phyloP scores from a whole-genome alignment of 2,329 filamentous ascomycete genomes.

The Curvularia sp. region DNA sequence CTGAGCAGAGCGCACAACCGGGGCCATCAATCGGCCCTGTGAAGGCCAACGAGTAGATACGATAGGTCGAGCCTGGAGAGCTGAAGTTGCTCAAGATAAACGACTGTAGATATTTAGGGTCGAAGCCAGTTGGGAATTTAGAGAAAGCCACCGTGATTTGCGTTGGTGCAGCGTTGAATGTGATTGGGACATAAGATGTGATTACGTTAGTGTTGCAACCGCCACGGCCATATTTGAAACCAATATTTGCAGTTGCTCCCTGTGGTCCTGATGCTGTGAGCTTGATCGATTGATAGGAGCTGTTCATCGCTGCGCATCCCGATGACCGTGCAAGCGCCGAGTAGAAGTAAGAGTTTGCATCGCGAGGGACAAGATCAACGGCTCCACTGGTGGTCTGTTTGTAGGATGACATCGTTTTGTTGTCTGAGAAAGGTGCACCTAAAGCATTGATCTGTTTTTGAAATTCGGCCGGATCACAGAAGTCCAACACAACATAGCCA shows the following conservation, averaged over 20 bases:
- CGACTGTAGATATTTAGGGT: slow-evolving; percentile 5
- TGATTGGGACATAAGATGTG: slow-evolving; percentile 16
- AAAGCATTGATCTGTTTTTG: slow-evolving; percentile 13
- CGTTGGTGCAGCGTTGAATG: slow-evolving; percentile 8
- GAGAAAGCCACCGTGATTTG: slow-evolving; percentile 11
- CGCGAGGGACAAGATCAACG: slow-evolving; percentile 12
- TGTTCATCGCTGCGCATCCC: slow-evolving; percentile 10
- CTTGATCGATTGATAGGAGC: slow-evolving; percentile 12
- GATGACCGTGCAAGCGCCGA: slow-evolving; percentile 6
- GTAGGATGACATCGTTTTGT: slow-evolving; percentile 12
- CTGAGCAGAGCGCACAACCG: slow-evolving; percentile 15
- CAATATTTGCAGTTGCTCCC: slow-evolving; percentile 10
- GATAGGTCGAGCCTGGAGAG: slow-evolving; percentile 5
- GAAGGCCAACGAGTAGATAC: slow-evolving; percentile 9
- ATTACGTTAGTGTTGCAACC: slow-evolving; percentile 11
- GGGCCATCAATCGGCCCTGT: slow-evolving; percentile 13
- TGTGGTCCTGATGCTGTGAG: slow-evolving; percentile 12
- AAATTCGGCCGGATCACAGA: slow-evolving; percentile 13
- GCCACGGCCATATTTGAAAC: slow-evolving; percentile 11
- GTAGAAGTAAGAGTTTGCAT: slow-evolving; percentile 9
- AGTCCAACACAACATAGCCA: slow-evolving; percentile 15
- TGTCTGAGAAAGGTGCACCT: slow-evolving; percentile 9
- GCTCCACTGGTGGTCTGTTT: slow-evolving; percentile 9
- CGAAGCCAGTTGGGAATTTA: slow-evolving; percentile 7
- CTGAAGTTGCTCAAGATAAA: slow-evolving; percentile 15